Conservation (phyloP, 305 asterid species). For the Fraxinus dipetala region DNA sequence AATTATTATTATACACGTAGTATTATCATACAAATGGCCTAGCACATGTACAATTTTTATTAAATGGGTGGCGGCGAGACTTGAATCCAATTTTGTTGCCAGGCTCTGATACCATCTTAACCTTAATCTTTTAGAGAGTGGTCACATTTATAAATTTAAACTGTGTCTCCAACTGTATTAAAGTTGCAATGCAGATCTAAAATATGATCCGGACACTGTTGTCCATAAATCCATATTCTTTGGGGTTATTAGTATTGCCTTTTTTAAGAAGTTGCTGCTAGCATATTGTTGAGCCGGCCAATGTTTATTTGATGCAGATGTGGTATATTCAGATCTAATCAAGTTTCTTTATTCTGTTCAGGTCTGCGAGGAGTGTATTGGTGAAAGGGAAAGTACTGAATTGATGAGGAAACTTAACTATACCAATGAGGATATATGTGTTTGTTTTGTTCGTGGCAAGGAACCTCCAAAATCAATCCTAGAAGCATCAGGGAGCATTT, state of each 20-base stretch:
- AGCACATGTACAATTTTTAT: neutral
- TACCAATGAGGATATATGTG: slow-evolving; percentile 79
- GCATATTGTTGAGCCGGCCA: slow-evolving; percentile 1
- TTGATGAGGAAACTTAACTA: slow-evolving; percentile 82
- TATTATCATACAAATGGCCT: neutral
- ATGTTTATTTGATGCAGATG: slow-evolving; percentile 8
- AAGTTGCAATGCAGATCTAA: neutral
- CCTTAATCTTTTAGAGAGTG: neutral
- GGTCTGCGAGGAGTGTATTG: slow-evolving; percentile 97
- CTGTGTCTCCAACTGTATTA: neutral
- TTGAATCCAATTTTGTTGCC: neutral
- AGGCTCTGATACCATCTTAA: neutral
- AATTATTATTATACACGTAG: neutral
- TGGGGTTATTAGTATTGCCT: neutral
- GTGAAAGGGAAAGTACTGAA: slow-evolving; percentile 86
- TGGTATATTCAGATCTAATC: slow-evolving; percentile 17
- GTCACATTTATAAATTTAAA: neutral
- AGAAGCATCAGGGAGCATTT: slow-evolving; percentile 65
- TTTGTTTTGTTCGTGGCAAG: slow-evolving; percentile 78
- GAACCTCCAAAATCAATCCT: slow-evolving; percentile 93
- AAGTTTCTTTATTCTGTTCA: slow-evolving; percentile 25
- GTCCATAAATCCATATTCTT: neutral
- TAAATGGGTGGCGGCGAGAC: neutral
- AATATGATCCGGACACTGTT: neutral
- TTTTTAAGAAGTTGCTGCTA: slow-evolving; percentile 16